A percentile compares a stretch with the other conserved stretches of the same genome.
Evolutionary conservation across 371 early-diverging fungal species (phyloP).

Genomic region (Mortierella sp.): DNA sequence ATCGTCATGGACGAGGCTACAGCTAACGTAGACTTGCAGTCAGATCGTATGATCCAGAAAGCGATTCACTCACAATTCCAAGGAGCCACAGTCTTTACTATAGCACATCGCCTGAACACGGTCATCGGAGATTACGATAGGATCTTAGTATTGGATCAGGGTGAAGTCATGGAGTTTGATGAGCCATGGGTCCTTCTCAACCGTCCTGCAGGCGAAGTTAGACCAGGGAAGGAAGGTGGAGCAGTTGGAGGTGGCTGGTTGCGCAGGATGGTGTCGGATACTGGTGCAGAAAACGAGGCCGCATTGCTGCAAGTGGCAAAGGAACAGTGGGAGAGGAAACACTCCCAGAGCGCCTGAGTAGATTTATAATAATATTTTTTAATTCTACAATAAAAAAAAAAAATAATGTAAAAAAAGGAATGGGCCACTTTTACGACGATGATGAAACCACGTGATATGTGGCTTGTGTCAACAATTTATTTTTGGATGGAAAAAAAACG

Average conservation of each 20-base stretch:
- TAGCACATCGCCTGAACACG: constrained; percentile 79
- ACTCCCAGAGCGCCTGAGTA: background rate
- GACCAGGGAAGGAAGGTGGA: constrained; percentile 3
- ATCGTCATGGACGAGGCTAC: constrained; percentile 75
- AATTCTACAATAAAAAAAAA: background rate
- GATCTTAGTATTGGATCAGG: constrained; percentile 70
- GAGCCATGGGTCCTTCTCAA: constrained; percentile 56
- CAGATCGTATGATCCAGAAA: constrained; percentile 63
- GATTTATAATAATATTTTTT: background rate
- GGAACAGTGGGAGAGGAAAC: constrained; percentile 46
- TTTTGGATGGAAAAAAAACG: constrained; percentile 5
- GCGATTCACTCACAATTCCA: constrained; percentile 60
- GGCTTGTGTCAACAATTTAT: background rate
- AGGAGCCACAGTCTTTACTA: constrained; percentile 66
- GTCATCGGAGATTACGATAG: constrained; percentile 77
- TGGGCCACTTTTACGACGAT: background rate
- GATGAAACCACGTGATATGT: constrained; percentile 5
- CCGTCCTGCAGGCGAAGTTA: constrained; percentile 16
- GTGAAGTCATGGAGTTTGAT: constrained; percentile 68
- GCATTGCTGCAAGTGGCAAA: constrained; percentile 42
- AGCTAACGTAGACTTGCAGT: constrained; percentile 69
- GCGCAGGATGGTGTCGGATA: constrained; percentile 56
- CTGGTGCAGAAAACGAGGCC: constrained; percentile 56
- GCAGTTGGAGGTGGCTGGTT: constrained; percentile 36
- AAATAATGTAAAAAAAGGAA: too few relatives aligned